Conservation (phyloP, 331 rosid genomes). For the Prunus yedoensis region DNA sequence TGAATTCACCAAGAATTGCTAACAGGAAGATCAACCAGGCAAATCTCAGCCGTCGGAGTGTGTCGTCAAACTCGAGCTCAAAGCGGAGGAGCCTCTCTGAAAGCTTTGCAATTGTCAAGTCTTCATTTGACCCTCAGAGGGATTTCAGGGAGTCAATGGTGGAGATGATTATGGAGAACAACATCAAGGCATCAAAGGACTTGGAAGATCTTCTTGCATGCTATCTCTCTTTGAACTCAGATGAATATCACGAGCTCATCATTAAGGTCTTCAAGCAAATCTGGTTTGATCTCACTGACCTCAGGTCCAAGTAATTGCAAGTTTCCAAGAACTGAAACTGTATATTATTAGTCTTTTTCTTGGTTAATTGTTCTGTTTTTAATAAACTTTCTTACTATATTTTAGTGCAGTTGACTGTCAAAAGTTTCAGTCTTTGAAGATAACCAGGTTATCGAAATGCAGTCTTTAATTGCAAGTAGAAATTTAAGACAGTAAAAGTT, state of each 20-base stretch:
- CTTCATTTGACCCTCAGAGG: constrained; percentile 75
- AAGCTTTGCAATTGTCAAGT: constrained; percentile 79
- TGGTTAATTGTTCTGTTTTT: constrained; percentile 2
- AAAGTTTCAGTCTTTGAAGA: background rate
- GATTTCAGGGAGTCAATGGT: constrained; percentile 95
- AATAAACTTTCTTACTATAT: constrained; percentile 9
- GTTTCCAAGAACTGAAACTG: background rate
- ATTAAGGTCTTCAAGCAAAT: constrained; percentile 96
- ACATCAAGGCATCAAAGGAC: constrained; percentile 78
- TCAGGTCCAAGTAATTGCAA: constrained; percentile 18
- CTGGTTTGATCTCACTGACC: constrained; percentile 85
- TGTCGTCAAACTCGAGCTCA: constrained; percentile 25
- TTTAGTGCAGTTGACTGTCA: background rate
- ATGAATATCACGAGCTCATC: constrained; percentile 87
- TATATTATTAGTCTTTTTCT: constrained; percentile 17
- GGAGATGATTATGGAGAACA: constrained; percentile 93
- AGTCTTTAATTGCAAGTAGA: background rate
- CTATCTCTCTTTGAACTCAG: constrained; percentile 78
- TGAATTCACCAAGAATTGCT: constrained; percentile 64
- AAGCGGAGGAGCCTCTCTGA: constrained; percentile 55
- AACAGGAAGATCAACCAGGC: constrained; percentile 30
- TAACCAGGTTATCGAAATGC: background rate
- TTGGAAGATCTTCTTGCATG: constrained; percentile 98
- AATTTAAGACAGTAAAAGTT: background rate
- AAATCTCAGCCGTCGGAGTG: constrained; percentile 39